A percentile compares a stretch with the other conserved stretches of the same genome.
phyloP scores from a whole-genome alignment of 176 grass and related monocot species.

The Cenchrus americanus region DNA sequence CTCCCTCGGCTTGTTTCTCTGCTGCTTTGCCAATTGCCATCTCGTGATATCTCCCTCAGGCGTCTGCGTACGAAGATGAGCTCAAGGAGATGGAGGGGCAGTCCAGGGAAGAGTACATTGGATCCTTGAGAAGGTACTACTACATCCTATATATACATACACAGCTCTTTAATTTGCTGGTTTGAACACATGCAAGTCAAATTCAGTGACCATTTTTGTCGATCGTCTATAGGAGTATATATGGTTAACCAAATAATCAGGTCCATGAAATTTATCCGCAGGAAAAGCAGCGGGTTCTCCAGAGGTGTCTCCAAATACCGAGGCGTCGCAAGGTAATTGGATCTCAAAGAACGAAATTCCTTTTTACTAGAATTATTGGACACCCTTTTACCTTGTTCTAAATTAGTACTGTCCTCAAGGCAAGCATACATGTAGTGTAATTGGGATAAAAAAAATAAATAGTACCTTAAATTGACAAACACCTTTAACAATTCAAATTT shows the following conservation, averaged over 20 bases:
- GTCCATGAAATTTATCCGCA: conserved; percentile 43
- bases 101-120: conserved; percentile 85
- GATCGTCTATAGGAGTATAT: no score
- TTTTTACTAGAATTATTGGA: background rate
- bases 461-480: background rate
- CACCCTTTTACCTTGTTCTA: background rate
- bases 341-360: no score
- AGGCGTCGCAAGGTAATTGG: conserved; percentile 67
- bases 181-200: background rate
- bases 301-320: conserved; percentile 84
- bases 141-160: no score
- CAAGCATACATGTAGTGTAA: background rate
- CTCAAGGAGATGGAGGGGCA: conserved; percentile 68
- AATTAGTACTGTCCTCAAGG: background rate
- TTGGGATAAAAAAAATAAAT: background rate
- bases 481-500: background rate
- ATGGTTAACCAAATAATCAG: conserved; percentile 21
- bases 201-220: background rate
- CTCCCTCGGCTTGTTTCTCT: background rate
- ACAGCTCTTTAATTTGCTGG: background rate
- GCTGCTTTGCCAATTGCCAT: background rate
- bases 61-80: conserved; percentile 54
- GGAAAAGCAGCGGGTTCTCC: conserved; percentile 87
- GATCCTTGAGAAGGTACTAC: conserved; percentile 72
- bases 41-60: conserved; percentile 24